phyloP scores from a whole-genome alignment of 1,284 basidiomycete species.

The Papiliotrema laurentii region DNA sequence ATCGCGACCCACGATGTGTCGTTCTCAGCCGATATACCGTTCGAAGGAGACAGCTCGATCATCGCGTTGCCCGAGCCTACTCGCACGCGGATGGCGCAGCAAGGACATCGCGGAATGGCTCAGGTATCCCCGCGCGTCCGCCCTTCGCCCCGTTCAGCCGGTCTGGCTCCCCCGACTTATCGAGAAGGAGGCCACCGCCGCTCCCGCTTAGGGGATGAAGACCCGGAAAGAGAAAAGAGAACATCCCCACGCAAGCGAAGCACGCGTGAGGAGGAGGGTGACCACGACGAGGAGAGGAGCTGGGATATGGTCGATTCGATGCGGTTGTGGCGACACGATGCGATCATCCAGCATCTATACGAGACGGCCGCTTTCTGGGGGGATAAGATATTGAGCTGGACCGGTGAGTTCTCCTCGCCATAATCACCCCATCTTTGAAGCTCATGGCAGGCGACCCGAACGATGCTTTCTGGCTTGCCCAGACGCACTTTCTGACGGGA shows the following conservation, averaged over 20 bases:
- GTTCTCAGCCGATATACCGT: constrained; percentile 16
- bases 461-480: constrained; percentile 98
- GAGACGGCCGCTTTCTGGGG: constrained; percentile 98
- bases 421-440: neutral
- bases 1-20: constrained; percentile 40
- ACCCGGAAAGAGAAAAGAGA: neutral
- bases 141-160: constrained; percentile 7
- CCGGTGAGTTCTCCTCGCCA: constrained; percentile 60
- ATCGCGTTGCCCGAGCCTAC: neutral
- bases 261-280: constrained; percentile 33
- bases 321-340: constrained; percentile 94
- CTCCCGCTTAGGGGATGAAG: neutral
- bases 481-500: constrained; percentile 91
- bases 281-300: constrained; percentile 47
- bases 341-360: constrained; percentile 95
- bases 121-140: constrained; percentile 25
- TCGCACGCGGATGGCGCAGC: constrained; percentile 7
- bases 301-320: constrained; percentile 91
- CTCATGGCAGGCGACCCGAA: constrained; percentile 71
- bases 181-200: neutral
- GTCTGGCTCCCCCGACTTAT: neutral
- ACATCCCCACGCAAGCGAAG: neutral
- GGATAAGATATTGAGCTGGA: constrained; percentile 90
- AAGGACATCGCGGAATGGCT: constrained; percentile 30
- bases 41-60: neutral